Conservation (phyloP, 345 rosid genomes). For the Nephelium lappaceum region DNA sequence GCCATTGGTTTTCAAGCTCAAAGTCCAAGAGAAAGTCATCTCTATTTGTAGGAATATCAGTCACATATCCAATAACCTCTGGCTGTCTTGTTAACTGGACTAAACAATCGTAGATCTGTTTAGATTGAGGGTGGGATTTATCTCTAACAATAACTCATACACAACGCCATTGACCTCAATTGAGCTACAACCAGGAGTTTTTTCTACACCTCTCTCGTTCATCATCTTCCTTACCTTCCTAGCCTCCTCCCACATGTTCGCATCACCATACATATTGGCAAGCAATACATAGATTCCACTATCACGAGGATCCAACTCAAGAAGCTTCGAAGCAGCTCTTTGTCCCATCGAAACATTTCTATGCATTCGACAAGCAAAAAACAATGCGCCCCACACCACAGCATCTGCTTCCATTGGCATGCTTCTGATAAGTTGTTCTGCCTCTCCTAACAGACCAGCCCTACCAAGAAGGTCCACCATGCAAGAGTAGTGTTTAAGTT, state of each 20-base stretch:
- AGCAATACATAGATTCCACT: constrained; percentile 83
- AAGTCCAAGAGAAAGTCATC: constrained; percentile 17
- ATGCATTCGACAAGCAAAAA: constrained; percentile 75
- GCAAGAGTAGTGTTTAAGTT: constrained; percentile 79
- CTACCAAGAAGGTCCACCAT: constrained; percentile 91
- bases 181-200: constrained; percentile 81
- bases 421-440: constrained; percentile 60
- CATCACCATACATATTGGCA: constrained; percentile 74
- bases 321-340: constrained; percentile 74
- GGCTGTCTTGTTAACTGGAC: constrained; percentile 46
- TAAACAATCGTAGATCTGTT: constrained; percentile 60
- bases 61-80: constrained; percentile 25
- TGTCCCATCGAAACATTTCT: constrained; percentile 65
- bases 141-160: constrained; percentile 70
- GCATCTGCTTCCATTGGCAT: constrained; percentile 83
- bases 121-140: constrained; percentile 54
- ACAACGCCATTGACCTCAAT: constrained; percentile 67
- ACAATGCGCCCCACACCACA: constrained; percentile 80
- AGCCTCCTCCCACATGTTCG: constrained; percentile 76
- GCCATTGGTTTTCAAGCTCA: constrained; percentile 21
- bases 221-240: constrained; percentile 62
- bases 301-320: constrained; percentile 76
- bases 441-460: constrained; percentile 81
- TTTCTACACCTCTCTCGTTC: constrained; percentile 72
- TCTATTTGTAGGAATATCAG: constrained; percentile 15